These are phyloP conservation scores for Podaxis sp. DNA, from an alignment of 768 basidiomycete genomes.

Conservation along the genomic window DNA sequence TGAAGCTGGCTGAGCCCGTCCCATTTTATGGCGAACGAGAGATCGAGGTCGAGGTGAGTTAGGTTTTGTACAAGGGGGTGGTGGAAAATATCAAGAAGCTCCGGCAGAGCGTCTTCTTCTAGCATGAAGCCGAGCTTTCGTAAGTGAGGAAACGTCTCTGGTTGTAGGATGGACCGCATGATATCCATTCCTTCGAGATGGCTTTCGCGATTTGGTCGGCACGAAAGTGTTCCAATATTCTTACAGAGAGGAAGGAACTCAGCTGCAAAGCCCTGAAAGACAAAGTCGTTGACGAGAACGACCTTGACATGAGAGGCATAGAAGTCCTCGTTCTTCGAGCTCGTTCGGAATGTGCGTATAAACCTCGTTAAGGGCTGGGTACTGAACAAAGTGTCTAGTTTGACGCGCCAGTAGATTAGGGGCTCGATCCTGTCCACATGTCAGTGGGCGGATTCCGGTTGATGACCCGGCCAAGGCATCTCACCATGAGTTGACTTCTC, in stretches of 20 bases:
- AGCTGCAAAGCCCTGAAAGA: background rate
- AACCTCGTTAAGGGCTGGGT: background rate
- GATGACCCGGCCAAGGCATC: background rate
- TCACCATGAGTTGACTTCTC: background rate
- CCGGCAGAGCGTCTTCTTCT: background rate
- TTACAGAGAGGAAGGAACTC: background rate
- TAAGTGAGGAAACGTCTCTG: background rate
- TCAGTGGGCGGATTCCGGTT: no score
- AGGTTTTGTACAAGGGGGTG: background rate
- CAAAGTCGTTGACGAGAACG: background rate
- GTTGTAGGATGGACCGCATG: background rate
- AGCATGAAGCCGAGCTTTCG: background rate
- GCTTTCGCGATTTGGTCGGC: background rate
- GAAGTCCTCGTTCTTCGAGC: background rate
- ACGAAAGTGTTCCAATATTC: background rate
- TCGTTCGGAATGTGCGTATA: background rate
- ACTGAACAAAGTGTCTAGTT: background rate
- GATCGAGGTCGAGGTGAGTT: background rate
- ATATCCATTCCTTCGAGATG: no score
- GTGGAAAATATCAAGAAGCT: background rate
- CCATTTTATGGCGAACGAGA: background rate
- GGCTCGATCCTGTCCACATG: background rate
- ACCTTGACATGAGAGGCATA: background rate
- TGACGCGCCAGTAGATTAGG: background rate
- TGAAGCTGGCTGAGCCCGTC: background rate